Conservation (phyloP, 2,329 filamentous ascomycete genomes). For the Teratosphaeria gauchensis region DNA sequence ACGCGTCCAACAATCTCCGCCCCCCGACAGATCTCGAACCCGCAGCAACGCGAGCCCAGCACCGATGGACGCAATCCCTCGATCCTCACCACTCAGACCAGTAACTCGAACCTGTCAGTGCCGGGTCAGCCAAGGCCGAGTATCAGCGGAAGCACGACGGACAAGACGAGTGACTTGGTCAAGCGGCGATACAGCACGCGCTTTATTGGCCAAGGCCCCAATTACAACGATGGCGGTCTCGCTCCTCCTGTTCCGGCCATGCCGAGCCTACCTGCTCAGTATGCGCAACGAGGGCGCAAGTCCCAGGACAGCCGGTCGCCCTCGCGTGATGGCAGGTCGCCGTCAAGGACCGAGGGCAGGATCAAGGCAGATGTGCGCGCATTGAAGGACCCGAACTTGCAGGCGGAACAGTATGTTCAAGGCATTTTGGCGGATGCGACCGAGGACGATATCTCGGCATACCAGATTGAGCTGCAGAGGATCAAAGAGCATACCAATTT, state of each 20-base stretch:
- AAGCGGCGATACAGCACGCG: slow-evolving; percentile 91
- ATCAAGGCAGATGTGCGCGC: slow-evolving; percentile 67
- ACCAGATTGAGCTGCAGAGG: slow-evolving; percentile 64
- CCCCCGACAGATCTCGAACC: slow-evolving; percentile 42
- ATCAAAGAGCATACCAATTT: slow-evolving; percentile 68
- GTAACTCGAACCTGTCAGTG: slow-evolving; percentile 5
- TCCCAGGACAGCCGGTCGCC: not conserved
- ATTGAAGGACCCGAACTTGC: slow-evolving; percentile 68
- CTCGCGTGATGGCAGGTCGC: slow-evolving; percentile 23
- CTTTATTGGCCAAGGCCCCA: slow-evolving; percentile 57
- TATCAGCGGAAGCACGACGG: slow-evolving; percentile 24
- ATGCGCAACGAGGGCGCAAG: slow-evolving; percentile 23
- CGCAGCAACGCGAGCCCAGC: slow-evolving; percentile 9
- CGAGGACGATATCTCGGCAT: slow-evolving; percentile 77
- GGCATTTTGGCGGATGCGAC: slow-evolving; percentile 70
- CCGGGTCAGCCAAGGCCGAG: slow-evolving; percentile 11
- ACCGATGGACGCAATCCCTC: slow-evolving; percentile 14
- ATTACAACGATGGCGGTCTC: slow-evolving; percentile 54
- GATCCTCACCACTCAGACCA: slow-evolving; percentile 13
- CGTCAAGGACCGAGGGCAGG: slow-evolving; percentile 32
- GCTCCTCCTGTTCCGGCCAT: slow-evolving; percentile 52
- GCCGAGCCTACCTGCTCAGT: slow-evolving; percentile 49
- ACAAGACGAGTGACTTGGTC: slow-evolving; percentile 66
- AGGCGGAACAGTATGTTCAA: slow-evolving; percentile 59
- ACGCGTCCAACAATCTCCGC: slow-evolving; percentile 50